Evolutionary conservation across 169 alveolate species (phyloP).

Genomic region (Plasmodium gonderi): DNA sequence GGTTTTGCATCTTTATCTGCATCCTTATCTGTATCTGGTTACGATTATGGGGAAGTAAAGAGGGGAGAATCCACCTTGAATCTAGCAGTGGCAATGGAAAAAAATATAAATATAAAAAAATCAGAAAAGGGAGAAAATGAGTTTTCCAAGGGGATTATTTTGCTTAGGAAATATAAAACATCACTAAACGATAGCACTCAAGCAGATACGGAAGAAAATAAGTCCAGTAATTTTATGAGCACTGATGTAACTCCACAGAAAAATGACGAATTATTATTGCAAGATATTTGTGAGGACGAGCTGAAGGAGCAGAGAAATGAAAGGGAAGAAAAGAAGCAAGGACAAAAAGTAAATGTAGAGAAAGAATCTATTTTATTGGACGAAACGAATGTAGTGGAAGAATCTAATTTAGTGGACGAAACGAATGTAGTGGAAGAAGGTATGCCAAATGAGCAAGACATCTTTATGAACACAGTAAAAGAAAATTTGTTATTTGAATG

Average conservation of each 20-base stretch:
- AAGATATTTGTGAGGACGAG: slow-evolving; percentile 19
- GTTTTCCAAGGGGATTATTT: background rate
- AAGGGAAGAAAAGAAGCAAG: background rate
- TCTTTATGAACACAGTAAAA: slow-evolving; percentile 61
- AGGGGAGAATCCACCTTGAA: slow-evolving; percentile 8
- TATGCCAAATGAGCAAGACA: slow-evolving; percentile 14
- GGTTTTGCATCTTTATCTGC: background rate
- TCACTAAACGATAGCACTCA: background rate
- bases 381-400: background rate
- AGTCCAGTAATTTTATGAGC: slow-evolving; percentile 43
- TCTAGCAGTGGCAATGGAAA: background rate
- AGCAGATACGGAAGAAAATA: slow-evolving; percentile 36
- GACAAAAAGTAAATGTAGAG: background rate
- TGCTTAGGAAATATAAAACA: slow-evolving; percentile 3
- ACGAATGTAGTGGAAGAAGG: background rate
- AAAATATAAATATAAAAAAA: background rate
- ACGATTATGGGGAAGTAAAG: too few species aligned
- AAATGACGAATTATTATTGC: slow-evolving; percentile 21
- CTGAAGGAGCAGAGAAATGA: background rate
- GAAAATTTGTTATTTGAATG: slow-evolving; percentile 34
- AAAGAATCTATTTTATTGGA: too few species aligned
- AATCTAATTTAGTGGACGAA: background rate
- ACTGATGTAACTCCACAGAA: slow-evolving; percentile 21
- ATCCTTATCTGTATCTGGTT: too few species aligned
- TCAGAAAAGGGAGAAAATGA: background rate